Base-by-base conservation (phyloP, 441 rosid species). In the Jatropha multifida region DNA sequence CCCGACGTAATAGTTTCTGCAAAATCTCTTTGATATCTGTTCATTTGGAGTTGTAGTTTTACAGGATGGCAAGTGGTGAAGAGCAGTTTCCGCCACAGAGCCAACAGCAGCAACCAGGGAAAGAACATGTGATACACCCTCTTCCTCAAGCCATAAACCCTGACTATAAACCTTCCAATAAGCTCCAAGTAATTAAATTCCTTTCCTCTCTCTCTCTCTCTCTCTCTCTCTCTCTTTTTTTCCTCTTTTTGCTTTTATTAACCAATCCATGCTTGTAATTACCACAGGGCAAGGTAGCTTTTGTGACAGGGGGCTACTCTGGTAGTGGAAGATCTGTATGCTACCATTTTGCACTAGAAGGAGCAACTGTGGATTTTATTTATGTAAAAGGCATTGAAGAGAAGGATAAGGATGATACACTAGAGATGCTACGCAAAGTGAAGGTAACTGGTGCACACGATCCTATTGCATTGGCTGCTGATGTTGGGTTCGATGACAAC, bases 311-410 rank as follows among this genome's bases (percentile, higher is more conserved):
- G 17, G 94, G 92, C 13, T 91, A 92, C 75, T 92, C 92, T 0
- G 92, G 92, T 15, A 90, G 90, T 46, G 92, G 97, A 49, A 69
- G 87, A 80, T 88, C 92, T 0, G 90, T 89, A 59, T 78, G 84
- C 76, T 78, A 82, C 76, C 75, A 73, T 71, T 90, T 83, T 46
- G 82, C 82, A 3, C 71, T 74, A 38, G 94, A 90, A 14, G 97
- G 97, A 5, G 94, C 94, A 6, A 87, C 86, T 0, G 89, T 90
- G 56, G 95, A 90, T 9, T 90, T 93, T 79, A 91, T 94, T 0
- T 88, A 87, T 41, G 87, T 89, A 13, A 81, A 88, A 66, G 81
- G 80, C 6, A 70, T 69, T 49, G 92, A 91, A 78, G 95, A 91
- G 0, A 18, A 11, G 32, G 70, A 23, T 38, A 92, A 88, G 2